phyloP scores from a whole-genome alignment of 768 basidiomycete genomes.

The Suillus variegatus region DNA sequence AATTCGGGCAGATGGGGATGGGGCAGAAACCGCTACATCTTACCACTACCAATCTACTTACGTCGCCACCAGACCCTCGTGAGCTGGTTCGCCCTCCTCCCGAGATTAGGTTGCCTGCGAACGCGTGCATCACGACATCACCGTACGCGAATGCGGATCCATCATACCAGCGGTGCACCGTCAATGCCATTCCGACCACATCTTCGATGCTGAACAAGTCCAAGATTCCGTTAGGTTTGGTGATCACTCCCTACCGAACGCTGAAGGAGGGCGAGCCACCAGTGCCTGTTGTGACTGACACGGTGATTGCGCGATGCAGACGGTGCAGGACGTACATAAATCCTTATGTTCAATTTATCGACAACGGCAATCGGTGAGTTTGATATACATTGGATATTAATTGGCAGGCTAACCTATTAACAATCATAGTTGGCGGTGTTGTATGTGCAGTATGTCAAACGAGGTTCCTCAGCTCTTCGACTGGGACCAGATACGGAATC shows the following conservation, averaged over 20 bases:
- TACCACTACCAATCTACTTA: slow-evolving; percentile 89
- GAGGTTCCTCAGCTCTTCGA: slow-evolving; percentile 98
- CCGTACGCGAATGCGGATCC: slow-evolving; percentile 83
- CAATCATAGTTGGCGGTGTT: slow-evolving; percentile 85
- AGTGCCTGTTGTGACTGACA: slow-evolving; percentile 90
- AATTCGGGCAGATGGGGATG: slow-evolving; percentile 90
- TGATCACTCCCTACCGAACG: slow-evolving; percentile 89
- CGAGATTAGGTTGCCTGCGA: slow-evolving; percentile 86
- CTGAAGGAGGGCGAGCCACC: slow-evolving; percentile 80
- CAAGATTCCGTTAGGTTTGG: slow-evolving; percentile 86
- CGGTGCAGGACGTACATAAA: slow-evolving; percentile 97
- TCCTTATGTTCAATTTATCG: slow-evolving; percentile 96
- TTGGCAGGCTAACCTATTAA: slow-evolving; percentile 10
- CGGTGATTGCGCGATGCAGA: slow-evolving; percentile 93
- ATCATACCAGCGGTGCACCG: slow-evolving; percentile 88
- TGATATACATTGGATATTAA: not conserved
- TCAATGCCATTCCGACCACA: slow-evolving; percentile 92
- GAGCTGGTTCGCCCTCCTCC: slow-evolving; percentile 84
- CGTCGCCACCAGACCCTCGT: slow-evolving; percentile 87
- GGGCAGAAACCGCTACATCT: slow-evolving; percentile 78
- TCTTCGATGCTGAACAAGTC: slow-evolving; percentile 85
- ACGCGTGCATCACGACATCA: slow-evolving; percentile 75
- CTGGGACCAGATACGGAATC: slow-evolving; percentile 93
- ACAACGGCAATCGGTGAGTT: slow-evolving; percentile 87
- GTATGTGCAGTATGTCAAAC: slow-evolving; percentile 98